Evolutionary conservation across 345 rosid species (phyloP), one percentile per base, ranked within the genome.

Genomic region (Salix viminalis): DNA sequence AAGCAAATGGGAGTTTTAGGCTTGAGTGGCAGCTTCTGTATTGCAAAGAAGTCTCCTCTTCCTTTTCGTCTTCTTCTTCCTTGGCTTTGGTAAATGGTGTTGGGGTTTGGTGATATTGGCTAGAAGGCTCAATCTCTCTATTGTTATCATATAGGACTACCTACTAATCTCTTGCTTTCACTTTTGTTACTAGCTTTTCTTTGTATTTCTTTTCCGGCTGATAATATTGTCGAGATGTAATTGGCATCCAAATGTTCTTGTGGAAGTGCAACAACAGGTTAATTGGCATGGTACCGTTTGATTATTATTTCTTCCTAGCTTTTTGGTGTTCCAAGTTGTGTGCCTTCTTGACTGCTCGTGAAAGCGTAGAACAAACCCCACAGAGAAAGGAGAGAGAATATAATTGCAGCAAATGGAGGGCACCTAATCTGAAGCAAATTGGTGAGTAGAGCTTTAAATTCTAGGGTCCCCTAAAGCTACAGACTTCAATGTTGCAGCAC

Each of bases 91-190:
- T 71, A 24, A 58, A 54, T 77, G 73, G 54, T 67, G 67, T 19
- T 41, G 76, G 69, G 70, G 50, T 73, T 52, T 39, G 82, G 80
- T 81, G 87, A 84, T 84, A 84, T 84, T 84, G 87, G 87, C 87
- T 80, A 82, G 84, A 85, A 80, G 88, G 88, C 88, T 85, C 88
- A 85, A 83, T 85, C 88, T 80, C 72, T 75, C 64, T 65, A 11
- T 50, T 71, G 24, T 24, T 19, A 48, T 71, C 36, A 71, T 66
- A 34, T 28, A 70, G 68, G 44, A 26, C n/a, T 74, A 66, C 21
- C 8, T 37, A 18, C 42, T 44, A 5, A 46, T 65, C 48, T 48
- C n/a, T 71, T 36, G 61, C 23, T 71, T 64, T 77, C 46, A 16
- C 21, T 56, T 68, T 52, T 58, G 34, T 46, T 70, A 23, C 28